Evolutionary conservation across 2,329 filamentous ascomycete species (phyloP), one percentile per base, ranked within the genome.

Genomic region (Cercospora sp.): DNA sequence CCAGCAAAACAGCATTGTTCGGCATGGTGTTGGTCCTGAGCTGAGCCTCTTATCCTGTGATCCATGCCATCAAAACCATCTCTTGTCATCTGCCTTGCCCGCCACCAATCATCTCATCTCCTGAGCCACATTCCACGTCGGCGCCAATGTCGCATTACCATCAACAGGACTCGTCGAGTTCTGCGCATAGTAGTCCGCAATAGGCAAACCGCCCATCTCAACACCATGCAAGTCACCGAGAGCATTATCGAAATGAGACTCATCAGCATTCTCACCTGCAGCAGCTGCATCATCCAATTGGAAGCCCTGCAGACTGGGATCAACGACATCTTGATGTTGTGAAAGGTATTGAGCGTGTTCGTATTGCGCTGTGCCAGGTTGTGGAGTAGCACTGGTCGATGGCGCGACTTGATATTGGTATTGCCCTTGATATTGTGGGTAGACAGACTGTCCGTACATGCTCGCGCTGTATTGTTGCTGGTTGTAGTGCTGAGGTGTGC

Each of bases 331-430:
- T 65, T 75, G 74, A 13, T 76, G 73, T 67, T 77, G 75, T 5
- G 75, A 69, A 18, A 77, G 69, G 58, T 77, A 78, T 57, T 74
- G 72, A 55, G 73, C 72, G 60, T 78, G 76, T 68, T 78, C 75
- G 55, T 76, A 75, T 55, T 74, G 70, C 55, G 72, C 70, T 23
- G 67, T 63, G 13, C 70, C 67, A 31, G 70, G 73, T 63, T 69
- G 69, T 8, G 71, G 69, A 26, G 71, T 70, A 31, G 61, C 57
- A 20, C 61, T 36, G 31, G 72, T 60, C 5, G 67, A 69, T 10
- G 62, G 48, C 9, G 69, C 66, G 5, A 69, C 64, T 12, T 69
- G 67, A 51, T 73, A 71, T 33, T 69, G 57, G 31, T 73, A 68
- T 16, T 70, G 70, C 42, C 71, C 68, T 51, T 72, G 72, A 60